These are phyloP conservation scores for Ogataea dorogensis DNA, from an alignment of 805 yeast species.

Conservation along the genomic window DNA sequence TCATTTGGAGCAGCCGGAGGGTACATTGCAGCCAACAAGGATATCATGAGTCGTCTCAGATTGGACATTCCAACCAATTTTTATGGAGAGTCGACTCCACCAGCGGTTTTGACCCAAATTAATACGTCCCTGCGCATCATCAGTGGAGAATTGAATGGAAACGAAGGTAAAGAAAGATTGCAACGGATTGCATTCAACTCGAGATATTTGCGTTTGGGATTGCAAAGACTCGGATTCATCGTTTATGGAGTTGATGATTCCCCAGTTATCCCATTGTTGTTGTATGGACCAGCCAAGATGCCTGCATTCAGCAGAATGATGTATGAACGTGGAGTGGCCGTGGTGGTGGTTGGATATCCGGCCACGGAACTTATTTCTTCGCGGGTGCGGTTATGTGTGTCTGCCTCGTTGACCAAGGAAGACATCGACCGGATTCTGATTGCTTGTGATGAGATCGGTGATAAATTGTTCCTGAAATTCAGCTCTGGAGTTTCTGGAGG, in stretches of 20 bases:
- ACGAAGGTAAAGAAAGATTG: conserved; percentile 89
- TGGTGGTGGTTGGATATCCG: conserved; percentile 96
- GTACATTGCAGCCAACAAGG: conserved; percentile 76
- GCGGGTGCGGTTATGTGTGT: conserved; percentile 89
- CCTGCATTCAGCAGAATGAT: conserved; percentile 85
- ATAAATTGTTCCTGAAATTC: conserved; percentile 67
- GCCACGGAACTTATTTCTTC: conserved; percentile 92
- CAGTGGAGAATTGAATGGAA: conserved; percentile 79
- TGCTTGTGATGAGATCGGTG: conserved; percentile 76
- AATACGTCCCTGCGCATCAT: conserved; percentile 75
- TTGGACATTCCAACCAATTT: conserved; percentile 66
- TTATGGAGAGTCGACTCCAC: conserved; percentile 86
- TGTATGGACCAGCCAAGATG: conserved; percentile 92
- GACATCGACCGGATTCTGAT: conserved; percentile 81
- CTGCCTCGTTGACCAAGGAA: conserved; percentile 88
- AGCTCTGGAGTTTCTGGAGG: conserved; percentile 76
- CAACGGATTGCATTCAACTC: conserved; percentile 95
- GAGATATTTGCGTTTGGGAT: conserved; percentile 85
- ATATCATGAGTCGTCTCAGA: conserved; percentile 71
- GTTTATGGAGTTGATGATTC: conserved; percentile 95
- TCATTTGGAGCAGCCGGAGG: conserved; percentile 99
- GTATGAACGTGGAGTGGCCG: conserved; percentile 79
- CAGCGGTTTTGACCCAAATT: conserved; percentile 89
- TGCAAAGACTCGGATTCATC: conserved; percentile 89
- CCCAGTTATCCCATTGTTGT: conserved; percentile 87